Evolutionary conservation across 345 rosid species (phyloP), one percentile per base, ranked within the genome.

Genomic region (Angophora floribunda): DNA sequence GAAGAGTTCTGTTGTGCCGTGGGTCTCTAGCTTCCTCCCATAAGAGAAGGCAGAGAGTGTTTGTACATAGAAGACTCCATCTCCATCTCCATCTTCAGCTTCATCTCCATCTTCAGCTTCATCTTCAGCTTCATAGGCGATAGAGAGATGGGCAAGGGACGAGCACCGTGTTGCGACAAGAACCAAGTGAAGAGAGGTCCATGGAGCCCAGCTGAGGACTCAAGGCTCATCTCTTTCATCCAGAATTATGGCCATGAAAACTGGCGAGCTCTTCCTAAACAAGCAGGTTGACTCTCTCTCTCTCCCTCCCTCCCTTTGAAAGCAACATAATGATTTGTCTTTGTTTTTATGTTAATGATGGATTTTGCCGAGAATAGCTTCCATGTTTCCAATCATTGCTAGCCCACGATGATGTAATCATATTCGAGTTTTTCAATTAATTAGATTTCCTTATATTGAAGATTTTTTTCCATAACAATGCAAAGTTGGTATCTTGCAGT

Each of bases 151-250:
- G 97, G 96, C 7, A 96, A 91, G 90, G 99, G 99, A 87, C 95
- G 99, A 91, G 96, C 99, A 4, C 99, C 98, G 3, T 97, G 99
- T 65, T 97, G 99, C 87, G 98, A 96, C 86, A 96, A 97, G 93
- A 93, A 88, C 88, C 88, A 93, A 90, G 99, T 97, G 91, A 97
- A 95, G 91, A 96, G 94, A 94, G 99, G 99, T 44, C 97, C 99
- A 89, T 97, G 99, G 99, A 96, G 96, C 57, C 96, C 98, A 67
- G 93, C 93, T 9, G 99, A 97, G 90, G 99, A 97, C 91, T 87
- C 95, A 85, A 95, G 91, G 89, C 99, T 97, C 88, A 92, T 95
- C 91, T 86, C 96, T 89, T 96, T 95, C 79, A 94, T 97, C 88
- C 98, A 95, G 90, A 94, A 93, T 86, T 91, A 95, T 90, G 99